These are phyloP conservation scores for Nannizziopsis barbatae DNA, from an alignment of 2,329 filamentous ascomycete species.

Conservation along the genomic window DNA sequence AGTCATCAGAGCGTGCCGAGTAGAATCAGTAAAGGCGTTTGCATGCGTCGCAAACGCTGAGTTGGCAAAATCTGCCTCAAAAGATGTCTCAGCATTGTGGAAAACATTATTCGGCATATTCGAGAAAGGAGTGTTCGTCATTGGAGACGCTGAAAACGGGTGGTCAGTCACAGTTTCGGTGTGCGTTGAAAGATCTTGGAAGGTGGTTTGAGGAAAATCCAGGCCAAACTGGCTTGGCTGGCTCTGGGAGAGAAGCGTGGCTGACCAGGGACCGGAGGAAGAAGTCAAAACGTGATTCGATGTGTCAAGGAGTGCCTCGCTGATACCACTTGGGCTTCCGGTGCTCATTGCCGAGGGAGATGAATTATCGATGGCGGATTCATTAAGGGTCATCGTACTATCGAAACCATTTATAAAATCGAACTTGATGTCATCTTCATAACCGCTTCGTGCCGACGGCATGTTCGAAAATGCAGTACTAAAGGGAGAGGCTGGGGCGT, in stretches of 20 bases:
- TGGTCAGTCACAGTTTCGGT: conserved; percentile 65
- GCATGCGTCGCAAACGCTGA: conserved; percentile 33
- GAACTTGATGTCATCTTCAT: conserved; percentile 61
- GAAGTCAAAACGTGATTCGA: conserved; percentile 48
- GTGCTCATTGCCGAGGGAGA: conserved; percentile 95
- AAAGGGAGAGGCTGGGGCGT: conserved; percentile 33
- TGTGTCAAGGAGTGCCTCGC: conserved; percentile 83
- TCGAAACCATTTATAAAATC: conserved; percentile 81
- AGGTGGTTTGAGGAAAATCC: conserved; percentile 61
- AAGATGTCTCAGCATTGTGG: conserved; percentile 9
- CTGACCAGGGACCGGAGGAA: conserved; percentile 56
- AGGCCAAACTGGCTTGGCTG: conserved; percentile 62
- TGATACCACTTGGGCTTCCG: conserved; percentile 80
- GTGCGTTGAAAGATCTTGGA: conserved; percentile 62
- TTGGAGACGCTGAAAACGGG: conserved; percentile 67
- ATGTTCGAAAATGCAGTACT: conserved; percentile 34
- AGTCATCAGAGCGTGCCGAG: conserved; percentile 50
- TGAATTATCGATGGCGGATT: conserved; percentile 79
- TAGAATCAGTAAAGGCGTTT: conserved; percentile 56
- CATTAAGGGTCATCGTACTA: conserved; percentile 62
- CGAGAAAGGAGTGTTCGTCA: conserved; percentile 61
- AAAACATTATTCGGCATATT: conserved; percentile 47
- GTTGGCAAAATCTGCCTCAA: conserved; percentile 2
- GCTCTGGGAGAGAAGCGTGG: conserved; percentile 57
- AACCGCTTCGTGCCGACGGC: conserved; percentile 43